Percentiles rank a stretch among this genome's conserved stretches.
Evolutionary conservation across 2,329 filamentous ascomycete species (phyloP).

Genomic region (Dactylellina parvicollis): DNA sequence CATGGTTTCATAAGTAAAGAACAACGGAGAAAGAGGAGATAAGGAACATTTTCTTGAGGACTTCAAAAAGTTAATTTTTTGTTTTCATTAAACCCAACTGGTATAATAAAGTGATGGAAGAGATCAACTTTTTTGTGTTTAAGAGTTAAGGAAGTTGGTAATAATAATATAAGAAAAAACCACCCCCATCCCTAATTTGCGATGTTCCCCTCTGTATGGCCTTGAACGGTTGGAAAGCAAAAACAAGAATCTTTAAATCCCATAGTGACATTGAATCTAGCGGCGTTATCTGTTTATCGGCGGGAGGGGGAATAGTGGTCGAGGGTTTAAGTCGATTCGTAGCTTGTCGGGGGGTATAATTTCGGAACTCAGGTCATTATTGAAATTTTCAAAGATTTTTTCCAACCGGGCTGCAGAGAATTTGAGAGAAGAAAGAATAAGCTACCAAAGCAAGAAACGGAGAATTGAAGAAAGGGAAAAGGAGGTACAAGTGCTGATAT

Average conservation of each 20-base stretch:
- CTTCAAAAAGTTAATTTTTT: constrained; percentile 25
- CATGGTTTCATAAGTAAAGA: not conserved
- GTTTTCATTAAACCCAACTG: constrained; percentile 46
- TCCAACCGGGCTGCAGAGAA: constrained; percentile 41
- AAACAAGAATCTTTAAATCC: constrained; percentile 2
- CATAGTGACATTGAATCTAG: constrained; percentile 23
- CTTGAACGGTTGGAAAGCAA: constrained; percentile 1
- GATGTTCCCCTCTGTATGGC: not conserved
- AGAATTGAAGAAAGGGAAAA: constrained; percentile 38
- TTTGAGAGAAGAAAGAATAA: constrained; percentile 27
- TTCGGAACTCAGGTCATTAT: constrained; percentile 52
- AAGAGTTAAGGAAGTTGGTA: constrained; percentile 39
- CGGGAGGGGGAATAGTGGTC: not conserved
- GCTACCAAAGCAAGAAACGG: constrained; percentile 47
- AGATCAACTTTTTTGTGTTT: constrained; percentile 45
- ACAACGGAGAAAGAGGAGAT: constrained; percentile 1
- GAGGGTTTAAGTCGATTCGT: constrained; percentile 20
- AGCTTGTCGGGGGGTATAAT: constrained; percentile 17
- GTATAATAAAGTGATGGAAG: constrained; percentile 19
- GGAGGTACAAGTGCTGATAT: constrained; percentile 52
- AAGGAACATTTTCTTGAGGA: not conserved
- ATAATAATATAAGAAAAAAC: constrained; percentile 6
- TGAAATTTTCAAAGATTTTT: constrained; percentile 46
- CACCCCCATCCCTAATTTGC: too few relatives aligned
- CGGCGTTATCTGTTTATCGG: too few relatives aligned